These are phyloP conservation scores for Cucurbita pepo DNA, from an alignment of 306 rosid genomes.

Conservation along the genomic window DNA sequence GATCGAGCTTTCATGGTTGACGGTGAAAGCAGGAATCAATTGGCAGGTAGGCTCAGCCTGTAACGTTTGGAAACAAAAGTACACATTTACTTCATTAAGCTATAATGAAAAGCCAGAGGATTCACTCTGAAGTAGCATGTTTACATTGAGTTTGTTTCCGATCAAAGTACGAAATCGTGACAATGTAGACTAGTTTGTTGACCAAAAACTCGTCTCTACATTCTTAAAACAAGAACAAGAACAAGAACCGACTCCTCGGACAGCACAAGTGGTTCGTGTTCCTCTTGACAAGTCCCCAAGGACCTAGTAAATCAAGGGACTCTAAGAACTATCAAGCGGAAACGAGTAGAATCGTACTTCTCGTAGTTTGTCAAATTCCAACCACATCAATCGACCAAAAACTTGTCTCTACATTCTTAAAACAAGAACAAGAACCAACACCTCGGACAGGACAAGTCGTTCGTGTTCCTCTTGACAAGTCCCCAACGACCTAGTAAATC, in stretches of 20 bases:
- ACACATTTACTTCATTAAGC: not conserved
- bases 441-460: not conserved
- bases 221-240: not conserved
- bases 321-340: not conserved
- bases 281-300: not conserved
- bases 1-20: conserved; percentile 1
- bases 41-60: not conserved
- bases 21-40: not conserved
- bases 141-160: not conserved
- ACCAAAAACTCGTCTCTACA: too few species aligned
- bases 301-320: not conserved
- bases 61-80: not conserved
- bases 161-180: not conserved
- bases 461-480: not conserved
- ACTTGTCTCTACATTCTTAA: too few species aligned
- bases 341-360: not conserved
- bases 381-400: not conserved
- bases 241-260: not conserved
- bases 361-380: too few species aligned
- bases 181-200: not conserved
- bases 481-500: not conserved
- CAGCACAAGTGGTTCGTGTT: not conserved
- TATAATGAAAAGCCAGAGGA: not conserved
- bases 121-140: not conserved
- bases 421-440: not conserved